Evolutionary conservation across 169 alveolate genomes (phyloP), one percentile per base, ranked within the genome.

Genomic region (Theileria parva): DNA sequence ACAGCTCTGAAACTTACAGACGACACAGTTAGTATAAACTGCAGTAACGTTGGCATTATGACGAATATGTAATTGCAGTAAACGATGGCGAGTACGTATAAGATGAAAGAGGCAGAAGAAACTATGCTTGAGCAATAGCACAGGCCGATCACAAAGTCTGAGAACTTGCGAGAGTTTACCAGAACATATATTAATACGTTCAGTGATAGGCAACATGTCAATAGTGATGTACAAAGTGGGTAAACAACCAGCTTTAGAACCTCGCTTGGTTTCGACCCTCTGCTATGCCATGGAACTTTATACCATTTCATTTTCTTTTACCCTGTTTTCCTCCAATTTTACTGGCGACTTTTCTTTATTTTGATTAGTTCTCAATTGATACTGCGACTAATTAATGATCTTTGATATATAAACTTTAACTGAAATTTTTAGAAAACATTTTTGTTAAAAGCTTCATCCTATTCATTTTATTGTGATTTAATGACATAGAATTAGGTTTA

Each of bases 261-360:
- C 13, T 74, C 57, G 17, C 27, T 5, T 53, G 74, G 80, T 7
- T 72, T 65, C 2, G 88, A 64, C 32, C 74, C 83, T 44, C 30
- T 44, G 57, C 19, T 51, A 53, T 80, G 88, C 83, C 80, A 80
- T n/a, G 88, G 88, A 5, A 80, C n/a, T 63, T 65, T 44, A 65
- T 12, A 65, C 57, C 57, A 32, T 21, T 21, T 44, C 51, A 37
- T 65, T 25, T 65, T 65, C 17, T 21, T 19, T 19, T 11, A 0
- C 23, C 39, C 15, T 17, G 12, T 21, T 21, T 44, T 37, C 7
- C 28, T 19, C 30, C 19, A n/a, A 5, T 7, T 65, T 5, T 65
- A 65, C 17, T 5, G 6, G 60, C 63, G 8, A 28, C 2, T 21
- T 44, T 65, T 21, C 51, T 44, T 32, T 44, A 44, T 21, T 65